These are phyloP conservation scores for Pyrenophora seminiperda DNA, from an alignment of 2,329 filamentous ascomycete species.

Conservation along the genomic window DNA sequence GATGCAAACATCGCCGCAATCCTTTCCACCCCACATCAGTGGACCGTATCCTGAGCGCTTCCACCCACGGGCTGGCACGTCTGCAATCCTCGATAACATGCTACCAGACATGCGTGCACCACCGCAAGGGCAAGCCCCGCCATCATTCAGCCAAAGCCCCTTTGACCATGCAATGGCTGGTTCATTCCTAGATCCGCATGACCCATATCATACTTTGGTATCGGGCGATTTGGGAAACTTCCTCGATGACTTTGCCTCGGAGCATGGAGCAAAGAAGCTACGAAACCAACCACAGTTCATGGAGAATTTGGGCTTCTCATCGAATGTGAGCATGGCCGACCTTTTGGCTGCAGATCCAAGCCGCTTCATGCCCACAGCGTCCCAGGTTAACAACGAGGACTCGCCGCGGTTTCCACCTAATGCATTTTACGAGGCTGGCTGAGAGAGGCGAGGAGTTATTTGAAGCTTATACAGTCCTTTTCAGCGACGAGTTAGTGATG, in stretches of 20 bases:
- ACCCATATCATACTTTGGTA: slow-evolving; percentile 43
- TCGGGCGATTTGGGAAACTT: slow-evolving; percentile 55
- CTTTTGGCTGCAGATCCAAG: slow-evolving; percentile 47
- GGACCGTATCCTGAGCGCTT: slow-evolving; percentile 5
- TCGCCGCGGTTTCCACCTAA: slow-evolving; percentile 27
- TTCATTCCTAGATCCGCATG: slow-evolving; percentile 9
- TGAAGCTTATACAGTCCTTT: no score
- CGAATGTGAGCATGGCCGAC: slow-evolving; percentile 63
- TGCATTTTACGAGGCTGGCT: slow-evolving; percentile 28
- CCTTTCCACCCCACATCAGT: slow-evolving; percentile 7
- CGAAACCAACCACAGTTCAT: slow-evolving; percentile 67
- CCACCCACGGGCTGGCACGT: slow-evolving; percentile 8
- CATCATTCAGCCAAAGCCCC: slow-evolving; percentile 11
- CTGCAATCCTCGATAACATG: slow-evolving; percentile 27
- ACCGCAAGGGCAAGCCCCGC: slow-evolving; percentile 2
- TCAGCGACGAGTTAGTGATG: no score
- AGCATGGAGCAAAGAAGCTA: slow-evolving; percentile 60
- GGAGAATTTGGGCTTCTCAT: slow-evolving; percentile 68
- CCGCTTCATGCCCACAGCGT: slow-evolving; percentile 45
- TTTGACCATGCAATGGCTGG: slow-evolving; percentile 10
- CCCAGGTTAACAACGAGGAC: slow-evolving; percentile 27
- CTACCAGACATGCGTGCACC: slow-evolving; percentile 28
- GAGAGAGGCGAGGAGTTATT: neutral
- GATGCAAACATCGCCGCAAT: slow-evolving; percentile 19
- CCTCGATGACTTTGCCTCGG: slow-evolving; percentile 62